Conservation (phyloP, 257 asterid genomes). For the Solanum paucissectum region DNA sequence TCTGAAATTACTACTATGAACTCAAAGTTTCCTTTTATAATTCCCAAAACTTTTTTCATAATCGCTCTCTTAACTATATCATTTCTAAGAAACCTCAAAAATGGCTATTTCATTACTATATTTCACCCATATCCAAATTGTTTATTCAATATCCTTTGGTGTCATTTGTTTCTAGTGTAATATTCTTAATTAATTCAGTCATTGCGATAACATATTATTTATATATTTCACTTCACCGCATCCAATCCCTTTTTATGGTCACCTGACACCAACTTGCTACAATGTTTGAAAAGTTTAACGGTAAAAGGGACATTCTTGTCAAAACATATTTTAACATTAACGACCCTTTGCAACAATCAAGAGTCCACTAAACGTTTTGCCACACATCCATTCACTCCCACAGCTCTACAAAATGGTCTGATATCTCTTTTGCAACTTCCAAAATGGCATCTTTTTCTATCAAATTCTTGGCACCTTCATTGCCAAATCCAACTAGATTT, state of each 20-base stretch:
- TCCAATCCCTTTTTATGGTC: neutral
- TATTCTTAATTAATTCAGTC: neutral
- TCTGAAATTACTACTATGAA: neutral
- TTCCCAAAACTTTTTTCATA: neutral
- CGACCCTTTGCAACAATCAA: constrained; percentile 60
- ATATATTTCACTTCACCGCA: neutral
- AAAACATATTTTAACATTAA: neutral
- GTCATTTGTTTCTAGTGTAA: neutral
- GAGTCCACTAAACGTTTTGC: constrained; percentile 26
- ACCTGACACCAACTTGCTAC: neutral
- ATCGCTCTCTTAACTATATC: neutral
- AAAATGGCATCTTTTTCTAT: constrained; percentile 61
- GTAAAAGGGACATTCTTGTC: neutral
- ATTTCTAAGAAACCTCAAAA: neutral
- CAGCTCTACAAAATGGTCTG: constrained; percentile 38
- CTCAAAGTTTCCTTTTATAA: neutral
- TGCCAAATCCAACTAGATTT: constrained; percentile 15
- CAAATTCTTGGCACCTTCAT: constrained; percentile 40
- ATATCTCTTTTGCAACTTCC: constrained; percentile 3
- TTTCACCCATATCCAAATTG: neutral
- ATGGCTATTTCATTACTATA: neutral
- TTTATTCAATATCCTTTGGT: neutral
- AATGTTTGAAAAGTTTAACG: neutral
- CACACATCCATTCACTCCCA: constrained; percentile 9
- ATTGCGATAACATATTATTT: neutral